Base-by-base conservation (phyloP, 805 yeast genomes). In the Monosporozyma yasuniensis region DNA sequence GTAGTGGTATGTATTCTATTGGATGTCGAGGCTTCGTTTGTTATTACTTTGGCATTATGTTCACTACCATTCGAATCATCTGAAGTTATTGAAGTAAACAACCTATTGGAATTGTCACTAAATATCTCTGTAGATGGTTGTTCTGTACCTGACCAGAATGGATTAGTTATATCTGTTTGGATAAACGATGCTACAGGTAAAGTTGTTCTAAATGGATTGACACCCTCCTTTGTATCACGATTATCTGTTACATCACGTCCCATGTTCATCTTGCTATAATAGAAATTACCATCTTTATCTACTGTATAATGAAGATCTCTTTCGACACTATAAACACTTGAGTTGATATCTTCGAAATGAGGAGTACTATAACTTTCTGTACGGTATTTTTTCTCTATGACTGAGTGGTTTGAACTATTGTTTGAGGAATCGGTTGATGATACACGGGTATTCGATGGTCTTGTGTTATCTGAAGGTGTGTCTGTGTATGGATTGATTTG, bases 231-330 rank as follows among this genome's bases (percentile, higher is more conserved):
- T 3, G 42, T 21, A 3, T 39, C n/a, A 8, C 21, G 3, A 10
- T 21, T 14, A 21, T 21, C 22, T 9, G 27, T 39, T 18, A 3
- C 2, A 3, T 21, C 42, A 19, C 16, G 16, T 21, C 16, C 42
- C 16, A 11, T 9, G 14, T 19, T 39, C 14, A 21, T 39, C 27
- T 58, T 60, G 14, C 59, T 57, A 46, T 57, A 63, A 37, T 52
- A 60, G 38, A 54, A 60, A 42, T 57, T 57, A 2, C 67, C 67
- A 22, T 59, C 58, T 16, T 48, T 51, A 22, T 54, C 63, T 7
- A 61, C 52, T 12, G 27, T 52, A 45, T 61, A 63, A n/a, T 54
- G 54, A 18, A 63, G 43, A 8, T 58, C 63, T 28, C 56, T 59
- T 19, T 55, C 46, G 2, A 49, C 50, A 23, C 57, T 59, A 50